These are phyloP conservation scores for Paspalum vaginatum DNA, from an alignment of 176 grass and related monocot genomes.

Conservation along the genomic window DNA sequence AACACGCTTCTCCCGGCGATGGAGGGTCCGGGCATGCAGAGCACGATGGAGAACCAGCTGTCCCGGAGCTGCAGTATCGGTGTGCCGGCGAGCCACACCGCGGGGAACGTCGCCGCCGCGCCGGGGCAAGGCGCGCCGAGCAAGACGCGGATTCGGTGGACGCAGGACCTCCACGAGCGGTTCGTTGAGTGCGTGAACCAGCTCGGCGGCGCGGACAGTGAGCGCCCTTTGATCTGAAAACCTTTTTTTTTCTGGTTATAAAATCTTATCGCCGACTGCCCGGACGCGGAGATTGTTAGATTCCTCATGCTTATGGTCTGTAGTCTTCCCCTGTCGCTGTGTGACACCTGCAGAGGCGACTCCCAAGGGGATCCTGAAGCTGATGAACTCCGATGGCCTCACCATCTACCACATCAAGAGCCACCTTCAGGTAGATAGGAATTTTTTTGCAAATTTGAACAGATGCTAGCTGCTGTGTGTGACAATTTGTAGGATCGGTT, in stretches of 20 bases:
- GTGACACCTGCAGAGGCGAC: slow-evolving; percentile 64
- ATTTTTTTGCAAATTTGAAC: background rate
- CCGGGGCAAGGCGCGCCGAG: slow-evolving; percentile 34
- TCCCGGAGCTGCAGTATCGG: slow-evolving; percentile 6
- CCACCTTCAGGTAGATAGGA: slow-evolving; percentile 70
- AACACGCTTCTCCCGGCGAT: slow-evolving; percentile 28
- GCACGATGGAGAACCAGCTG: slow-evolving; percentile 39
- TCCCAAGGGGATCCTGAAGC: slow-evolving; percentile 82
- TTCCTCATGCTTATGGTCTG: background rate
- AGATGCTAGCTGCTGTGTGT: background rate
- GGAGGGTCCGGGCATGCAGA: slow-evolving; percentile 44
- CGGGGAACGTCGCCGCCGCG: background rate
- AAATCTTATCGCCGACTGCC: background rate
- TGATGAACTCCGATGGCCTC: slow-evolving; percentile 82
- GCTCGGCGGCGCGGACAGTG: slow-evolving; percentile 87
- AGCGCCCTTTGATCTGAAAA: slow-evolving; percentile 23
- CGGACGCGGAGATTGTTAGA: background rate
- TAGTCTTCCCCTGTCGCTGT: slow-evolving; percentile 26
- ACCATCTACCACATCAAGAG: slow-evolving; percentile 98
- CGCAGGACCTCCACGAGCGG: slow-evolving; percentile 80
- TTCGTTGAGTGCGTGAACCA: slow-evolving; percentile 83
- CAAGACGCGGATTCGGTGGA: slow-evolving; percentile 92
- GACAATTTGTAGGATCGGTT: slow-evolving; percentile 32
- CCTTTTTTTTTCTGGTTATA: background rate
- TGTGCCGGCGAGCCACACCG: slow-evolving; percentile 1